Evolutionary conservation across 1,139 yeast genomes (phyloP), one percentile per base, ranked within the genome.

Genomic region (Torulaspora pretoriensis): DNA sequence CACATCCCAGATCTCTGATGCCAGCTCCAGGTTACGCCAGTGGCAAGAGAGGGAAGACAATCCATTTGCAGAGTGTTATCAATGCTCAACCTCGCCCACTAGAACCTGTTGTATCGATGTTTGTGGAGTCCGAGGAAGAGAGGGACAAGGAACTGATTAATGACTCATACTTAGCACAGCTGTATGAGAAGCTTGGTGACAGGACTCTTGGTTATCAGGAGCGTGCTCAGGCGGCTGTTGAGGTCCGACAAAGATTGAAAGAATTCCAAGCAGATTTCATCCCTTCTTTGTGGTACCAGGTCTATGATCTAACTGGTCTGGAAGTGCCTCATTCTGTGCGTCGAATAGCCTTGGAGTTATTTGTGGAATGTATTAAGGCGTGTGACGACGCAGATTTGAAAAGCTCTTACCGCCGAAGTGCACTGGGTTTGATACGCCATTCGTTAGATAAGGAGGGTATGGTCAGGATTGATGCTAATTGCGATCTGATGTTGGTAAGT

Each of bases 261-360:
- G 74, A 72, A 36, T 74, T 73, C 43, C 70, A 82, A 7, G 73
- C 81, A 2, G 72, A 83, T 0, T 76, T 83, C 2, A 71, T 84
- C 4, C 82, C 85, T 0, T 90, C 84, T 54, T 73, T 86, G 3
- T 87, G 96, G 96, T 80, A 82, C 57, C 67, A 80, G 45, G 82
- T 83, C 0, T 68, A 78, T 51, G 80, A 76, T 46, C 67, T 83
- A 64, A 72, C 84, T 40, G 70, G 71, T 7, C 61, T 69, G 0
- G 65, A 66, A 10, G 63, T 70, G 9, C 69, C 70, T 31, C 65
- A 70, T 3, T 56, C 69, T 2, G 73, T 77, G 19, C 70, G 95
- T 38, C 64, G 76, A 31, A 74, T 77, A 1, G 81, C 81, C 0
- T 61, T 86, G 24, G 63, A 70, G 17, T 67, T 87, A 36, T 64